These are phyloP conservation scores for Francoa sonchifolia DNA, from an alignment of 441 rosid species.

Conservation along the genomic window DNA sequence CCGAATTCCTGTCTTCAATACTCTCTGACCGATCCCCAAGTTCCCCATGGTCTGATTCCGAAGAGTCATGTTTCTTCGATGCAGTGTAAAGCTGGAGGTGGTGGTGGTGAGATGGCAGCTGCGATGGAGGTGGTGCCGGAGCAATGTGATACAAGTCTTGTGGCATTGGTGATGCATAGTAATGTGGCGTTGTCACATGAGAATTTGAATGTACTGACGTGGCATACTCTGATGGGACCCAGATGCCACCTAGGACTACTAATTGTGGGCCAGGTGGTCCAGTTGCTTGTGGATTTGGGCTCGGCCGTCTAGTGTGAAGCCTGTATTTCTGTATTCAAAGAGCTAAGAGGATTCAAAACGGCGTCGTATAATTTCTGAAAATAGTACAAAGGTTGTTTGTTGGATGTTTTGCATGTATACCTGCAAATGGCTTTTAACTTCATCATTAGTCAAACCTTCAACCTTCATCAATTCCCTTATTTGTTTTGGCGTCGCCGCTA, in stretches of 20 bases:
- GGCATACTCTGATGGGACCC: too few relatives aligned
- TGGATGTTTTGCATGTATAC: too few relatives aligned
- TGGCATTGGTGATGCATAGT: too few relatives aligned
- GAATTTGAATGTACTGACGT: too few relatives aligned
- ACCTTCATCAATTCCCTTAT: slow-evolving; percentile 90
- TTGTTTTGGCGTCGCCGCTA: slow-evolving; percentile 91
- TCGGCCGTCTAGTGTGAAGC: slow-evolving; percentile 76
- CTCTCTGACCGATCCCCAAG: slow-evolving; percentile 56
- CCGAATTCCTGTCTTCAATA: slow-evolving; percentile 76
- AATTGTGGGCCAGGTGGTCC: slow-evolving; percentile 66
- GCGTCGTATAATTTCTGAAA: not conserved
- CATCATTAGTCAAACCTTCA: slow-evolving; percentile 86
- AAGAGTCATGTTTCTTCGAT: slow-evolving; percentile 36
- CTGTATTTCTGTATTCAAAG: slow-evolving; percentile 62
- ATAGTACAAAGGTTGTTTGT: slow-evolving; percentile 17
- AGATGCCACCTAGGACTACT: slow-evolving; percentile 79
- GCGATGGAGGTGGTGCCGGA: slow-evolving; percentile 20
- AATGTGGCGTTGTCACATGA: too few relatives aligned
- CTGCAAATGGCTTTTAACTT: slow-evolving; percentile 99
- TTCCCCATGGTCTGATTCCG: slow-evolving; percentile 40
- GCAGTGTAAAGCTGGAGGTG: slow-evolving; percentile 44
- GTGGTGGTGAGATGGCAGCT: slow-evolving; percentile 26
- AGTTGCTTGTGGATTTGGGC: slow-evolving; percentile 30
- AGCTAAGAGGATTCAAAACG: not conserved
- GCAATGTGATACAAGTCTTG: slow-evolving; percentile 44